Percentiles rank a stretch among this genome's conserved stretches.
phyloP scores from a whole-genome alignment of 2,329 filamentous ascomycete species.

The Calonectria hongkongensis region DNA sequence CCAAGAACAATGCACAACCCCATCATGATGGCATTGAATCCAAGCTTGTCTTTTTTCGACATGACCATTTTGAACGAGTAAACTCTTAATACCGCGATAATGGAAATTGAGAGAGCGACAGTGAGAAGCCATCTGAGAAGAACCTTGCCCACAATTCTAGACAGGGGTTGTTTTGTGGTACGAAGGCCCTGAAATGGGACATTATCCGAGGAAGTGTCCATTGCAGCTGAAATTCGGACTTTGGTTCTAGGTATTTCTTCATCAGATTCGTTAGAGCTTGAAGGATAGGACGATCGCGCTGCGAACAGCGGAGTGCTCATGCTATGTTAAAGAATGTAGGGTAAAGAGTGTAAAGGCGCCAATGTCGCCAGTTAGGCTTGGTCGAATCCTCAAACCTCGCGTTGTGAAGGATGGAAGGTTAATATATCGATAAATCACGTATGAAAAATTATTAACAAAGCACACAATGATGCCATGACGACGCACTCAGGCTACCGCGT shows the following conservation, averaged over 20 bases:
- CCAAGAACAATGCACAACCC: slow-evolving; percentile 65
- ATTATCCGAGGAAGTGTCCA: neutral
- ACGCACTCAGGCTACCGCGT: too few relatives aligned
- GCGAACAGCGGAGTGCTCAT: neutral
- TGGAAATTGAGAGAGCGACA: slow-evolving; percentile 42
- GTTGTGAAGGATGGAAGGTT: too few relatives aligned
- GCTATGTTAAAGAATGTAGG: neutral
- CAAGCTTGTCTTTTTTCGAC: slow-evolving; percentile 57
- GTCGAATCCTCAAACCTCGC: too few relatives aligned
- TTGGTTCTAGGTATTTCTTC: neutral
- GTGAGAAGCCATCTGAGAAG: slow-evolving; percentile 46
- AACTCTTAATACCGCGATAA: slow-evolving; percentile 43
- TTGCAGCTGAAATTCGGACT: neutral
- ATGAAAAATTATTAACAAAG: too few relatives aligned
- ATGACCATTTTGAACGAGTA: slow-evolving; percentile 44
- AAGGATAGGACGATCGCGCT: neutral
- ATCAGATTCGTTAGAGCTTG: neutral
- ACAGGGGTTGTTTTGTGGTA: neutral
- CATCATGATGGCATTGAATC: slow-evolving; percentile 66
- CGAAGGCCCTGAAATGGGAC: slow-evolving; percentile 16
- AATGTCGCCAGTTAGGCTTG: too few relatives aligned
- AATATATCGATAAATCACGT: too few relatives aligned
- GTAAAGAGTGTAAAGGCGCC: too few relatives aligned
- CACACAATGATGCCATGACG: too few relatives aligned
- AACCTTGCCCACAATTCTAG: slow-evolving; percentile 23